Conservation (phyloP, 306 rosid genomes). For the Luffa aegyptiaca region DNA sequence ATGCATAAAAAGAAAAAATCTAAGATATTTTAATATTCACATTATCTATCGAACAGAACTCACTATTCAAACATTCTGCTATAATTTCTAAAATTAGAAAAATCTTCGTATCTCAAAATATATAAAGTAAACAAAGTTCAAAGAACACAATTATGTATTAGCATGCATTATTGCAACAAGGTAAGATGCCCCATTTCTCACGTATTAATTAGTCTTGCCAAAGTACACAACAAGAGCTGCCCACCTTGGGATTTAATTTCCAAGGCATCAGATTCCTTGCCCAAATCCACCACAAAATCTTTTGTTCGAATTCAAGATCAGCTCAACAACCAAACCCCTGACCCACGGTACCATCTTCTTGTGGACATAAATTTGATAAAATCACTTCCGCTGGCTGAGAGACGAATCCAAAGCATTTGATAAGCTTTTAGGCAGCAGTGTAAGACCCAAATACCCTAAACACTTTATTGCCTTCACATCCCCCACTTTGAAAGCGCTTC, state of each 20-base stretch:
- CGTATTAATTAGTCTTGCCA: background rate
- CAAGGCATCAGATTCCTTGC: background rate
- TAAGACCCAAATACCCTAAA: background rate
- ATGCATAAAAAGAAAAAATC: too few relatives aligned
- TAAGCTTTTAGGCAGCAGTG: slow-evolving; percentile 5
- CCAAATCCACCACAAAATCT: background rate
- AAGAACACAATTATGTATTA: background rate
- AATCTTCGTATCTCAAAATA: background rate
- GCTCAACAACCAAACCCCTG: background rate
- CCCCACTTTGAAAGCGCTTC: background rate
- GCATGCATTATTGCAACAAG: background rate
- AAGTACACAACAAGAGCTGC: background rate
- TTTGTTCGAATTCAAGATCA: background rate
- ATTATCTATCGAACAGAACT: background rate
- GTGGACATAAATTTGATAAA: background rate
- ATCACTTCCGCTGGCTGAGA: slow-evolving; percentile 3
- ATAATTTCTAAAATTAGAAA: background rate
- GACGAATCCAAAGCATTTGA: slow-evolving; percentile 10
- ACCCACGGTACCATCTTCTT: background rate
- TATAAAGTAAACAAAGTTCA: background rate
- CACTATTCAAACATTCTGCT: background rate
- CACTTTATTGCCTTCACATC: background rate
- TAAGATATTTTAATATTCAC: background rate
- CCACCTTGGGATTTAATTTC: background rate
- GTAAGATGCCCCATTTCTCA: background rate